Base-by-base conservation (phyloP, 2,329 filamentous ascomycete species). In the Hortaea sp. region DNA sequence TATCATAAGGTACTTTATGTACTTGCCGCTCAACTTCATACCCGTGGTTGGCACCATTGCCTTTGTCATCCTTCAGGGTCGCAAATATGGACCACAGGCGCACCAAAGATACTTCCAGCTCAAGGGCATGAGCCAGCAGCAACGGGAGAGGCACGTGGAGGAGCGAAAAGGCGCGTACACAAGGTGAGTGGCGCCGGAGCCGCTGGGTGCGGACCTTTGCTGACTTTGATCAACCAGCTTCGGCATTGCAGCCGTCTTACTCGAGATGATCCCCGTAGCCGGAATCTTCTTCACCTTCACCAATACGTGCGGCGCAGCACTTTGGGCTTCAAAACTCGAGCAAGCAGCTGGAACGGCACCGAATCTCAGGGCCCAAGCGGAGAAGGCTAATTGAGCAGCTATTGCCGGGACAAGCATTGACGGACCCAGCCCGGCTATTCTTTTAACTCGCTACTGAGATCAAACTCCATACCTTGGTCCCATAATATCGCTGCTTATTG, bases 11-110 rank as follows among this genome's bases (percentile, higher is more conserved):
- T 90, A 90, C 58, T 62, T 94, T 52, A 78, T 95, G 69, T 92
- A 94, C 63, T 73, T 95, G 38, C 89, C 90, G 7, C 74, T 97
- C 50, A 97, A 95, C 69, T 88, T 95, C 62, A 88, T 97, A 44
- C 90, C 90, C 0, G 76, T 95, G 0, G 78, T 95, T 12, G 90
- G 90, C 5, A 95, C 89, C 0, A 70, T 81, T 6, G 69, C 88
- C 4, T 97, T 94, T 65, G 76, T 95, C 31, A 63, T 84, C 29
- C 63, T 94, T 11, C 88, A 95, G 65, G 70, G 68, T 12, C 65
- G 65, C 57, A 71, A 69, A 48, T 63, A 69, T 28, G 79, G 75
- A 2, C 78, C 79, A 37, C 69, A 69, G 1, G 70, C 72, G 34
- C 75, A 79, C 59, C 62, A 65, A 3, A 64, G 92, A 67, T 95